Base-by-base conservation (phyloP, 2,329 filamentous ascomycete species). In the Alternaria brassicicola region DNA sequence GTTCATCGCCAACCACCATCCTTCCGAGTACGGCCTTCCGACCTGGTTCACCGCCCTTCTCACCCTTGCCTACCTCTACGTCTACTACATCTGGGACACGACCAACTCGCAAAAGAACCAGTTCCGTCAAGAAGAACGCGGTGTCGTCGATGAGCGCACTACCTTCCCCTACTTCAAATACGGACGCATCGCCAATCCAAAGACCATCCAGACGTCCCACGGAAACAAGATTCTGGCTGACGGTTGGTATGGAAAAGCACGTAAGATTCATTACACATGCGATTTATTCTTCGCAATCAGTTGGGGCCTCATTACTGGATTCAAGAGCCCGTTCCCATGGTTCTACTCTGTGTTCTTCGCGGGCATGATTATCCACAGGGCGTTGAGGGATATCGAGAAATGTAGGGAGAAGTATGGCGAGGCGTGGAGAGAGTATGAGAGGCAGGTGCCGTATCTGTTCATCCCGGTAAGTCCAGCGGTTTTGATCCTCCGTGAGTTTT, bases 51-150 rank as follows among this genome's bases (percentile, higher is more conserved):
- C 96, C 9, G 82, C 78, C 8, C 79, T 82, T 48, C 83, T 96
- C 49, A 94, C 86, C 72, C 74, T 83, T 42, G 82, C 83, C n/a
- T 96, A 96, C 75, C 80, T 96, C 45, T 89, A 91, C 74, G 87
- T 90, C 65, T 97, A 97, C 83, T 94, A 91, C 86, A 83, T 96
- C 55, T 97, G 93, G 92, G 93, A 96, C 74, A 95, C 92, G 41
- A 89, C 88, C 79, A 96, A 96, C 81, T 92, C 88, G 73, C 93
- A 97, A 79, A 97, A 97, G 86, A 97, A 96, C 81, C 88, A 90
- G 64, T 97, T 94, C 86, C 88, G 93, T 54, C 86, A 89, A 65
- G 84, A 87, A 78, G 91, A 96, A 80, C 87, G 89, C 60, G 92
- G 92, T 60, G 88, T 88, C 38, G 71, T 73, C 3, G 68, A 89